Evolutionary conservation across 176 grass and related monocot genomes (phyloP).

Genomic region (Oryza officinalis): DNA sequence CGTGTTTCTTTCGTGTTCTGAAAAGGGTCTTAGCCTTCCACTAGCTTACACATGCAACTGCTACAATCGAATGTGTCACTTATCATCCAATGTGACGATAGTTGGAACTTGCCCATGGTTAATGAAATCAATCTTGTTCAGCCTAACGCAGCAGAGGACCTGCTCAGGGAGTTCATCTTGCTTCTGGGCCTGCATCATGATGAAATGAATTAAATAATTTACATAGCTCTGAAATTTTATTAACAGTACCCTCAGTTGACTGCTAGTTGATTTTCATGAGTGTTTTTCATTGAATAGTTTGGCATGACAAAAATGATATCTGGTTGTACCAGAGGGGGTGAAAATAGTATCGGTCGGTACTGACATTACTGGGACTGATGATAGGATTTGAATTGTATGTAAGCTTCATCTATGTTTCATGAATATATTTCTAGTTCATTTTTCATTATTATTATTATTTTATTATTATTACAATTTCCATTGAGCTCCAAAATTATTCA

Average conservation of each 20-base stretch:
- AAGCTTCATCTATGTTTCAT: neutral
- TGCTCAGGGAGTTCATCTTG: slow-evolving; percentile 94
- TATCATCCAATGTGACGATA: slow-evolving; percentile 60
- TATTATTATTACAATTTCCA: neutral
- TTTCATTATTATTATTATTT: neutral
- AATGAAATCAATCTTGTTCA: slow-evolving; percentile 90
- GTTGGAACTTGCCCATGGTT: slow-evolving; percentile 84
- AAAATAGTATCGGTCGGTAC: neutral
- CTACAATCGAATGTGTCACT: slow-evolving; percentile 40
- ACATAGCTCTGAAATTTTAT: neutral
- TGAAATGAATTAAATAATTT: neutral
- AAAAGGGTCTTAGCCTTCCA: slow-evolving; percentile 37
- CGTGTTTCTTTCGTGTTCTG: neutral
- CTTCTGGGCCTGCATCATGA: slow-evolving; percentile 70
- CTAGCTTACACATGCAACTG: neutral
- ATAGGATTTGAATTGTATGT: neutral
- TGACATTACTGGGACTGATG: neutral
- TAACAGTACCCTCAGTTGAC: neutral
- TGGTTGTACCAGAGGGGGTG: neutral
- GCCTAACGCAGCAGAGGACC: slow-evolving; percentile 80
- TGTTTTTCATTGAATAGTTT: neutral
- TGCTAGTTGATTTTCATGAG: slow-evolving; percentile 9
- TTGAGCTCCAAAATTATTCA: neutral
- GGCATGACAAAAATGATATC: neutral
- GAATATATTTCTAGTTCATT: neutral